Percentiles rank a stretch among this genome's conserved stretches.
Evolutionary conservation across 495 filamentous ascomycete species (phyloP).

Genomic region (Niebla homalea): DNA sequence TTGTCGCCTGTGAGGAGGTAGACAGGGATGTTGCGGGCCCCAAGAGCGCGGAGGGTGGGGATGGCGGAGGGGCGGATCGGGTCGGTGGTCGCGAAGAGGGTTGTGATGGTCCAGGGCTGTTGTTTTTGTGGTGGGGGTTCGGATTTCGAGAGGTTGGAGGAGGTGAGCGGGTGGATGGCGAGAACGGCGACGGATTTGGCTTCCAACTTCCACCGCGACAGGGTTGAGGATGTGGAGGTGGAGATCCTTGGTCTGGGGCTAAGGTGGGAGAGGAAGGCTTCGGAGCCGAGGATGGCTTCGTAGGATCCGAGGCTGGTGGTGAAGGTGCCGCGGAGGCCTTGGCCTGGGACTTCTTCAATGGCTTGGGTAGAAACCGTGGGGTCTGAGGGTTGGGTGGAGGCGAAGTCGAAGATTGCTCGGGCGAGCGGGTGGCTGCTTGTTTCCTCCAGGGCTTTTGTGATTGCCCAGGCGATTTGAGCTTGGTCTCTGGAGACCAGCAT

Average conservation of each 20-base stretch:
- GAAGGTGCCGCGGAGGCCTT: conserved; percentile 65
- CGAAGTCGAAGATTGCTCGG: conserved; percentile 62
- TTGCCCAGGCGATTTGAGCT: conserved; percentile 30
- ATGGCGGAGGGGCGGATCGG: conserved; percentile 66
- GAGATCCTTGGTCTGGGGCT: conserved; percentile 16
- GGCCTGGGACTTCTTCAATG: conserved; percentile 66
- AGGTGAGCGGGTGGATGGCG: conserved; percentile 32
- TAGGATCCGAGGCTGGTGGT: conserved; percentile 24
- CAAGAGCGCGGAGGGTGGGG: conserved; percentile 52
- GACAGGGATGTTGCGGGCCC: conserved; percentile 50
- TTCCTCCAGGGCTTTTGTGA: conserved; percentile 59
- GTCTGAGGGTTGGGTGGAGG: conserved; percentile 28
- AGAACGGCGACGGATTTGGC: conserved; percentile 65
- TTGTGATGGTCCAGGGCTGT: conserved; percentile 26
- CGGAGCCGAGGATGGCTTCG: conserved; percentile 74
- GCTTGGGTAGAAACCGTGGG: conserved; percentile 21
- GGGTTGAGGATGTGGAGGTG: conserved; percentile 29
- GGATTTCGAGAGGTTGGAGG: conserved; percentile 11
- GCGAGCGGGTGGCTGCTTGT: conserved; percentile 81
- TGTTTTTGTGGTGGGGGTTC: conserved; percentile 15
- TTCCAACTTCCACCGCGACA: conserved; percentile 53
- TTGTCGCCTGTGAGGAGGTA: conserved; percentile 94
- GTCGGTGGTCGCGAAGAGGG: conserved; percentile 48
- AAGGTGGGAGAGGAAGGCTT: conserved; percentile 47
- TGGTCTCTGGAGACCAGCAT: conserved; percentile 31